Evolutionary conservation across 2,329 filamentous ascomycete species (phyloP), one percentile per base, ranked within the genome.

Genomic region (Colletotrichum cordylinicola): DNA sequence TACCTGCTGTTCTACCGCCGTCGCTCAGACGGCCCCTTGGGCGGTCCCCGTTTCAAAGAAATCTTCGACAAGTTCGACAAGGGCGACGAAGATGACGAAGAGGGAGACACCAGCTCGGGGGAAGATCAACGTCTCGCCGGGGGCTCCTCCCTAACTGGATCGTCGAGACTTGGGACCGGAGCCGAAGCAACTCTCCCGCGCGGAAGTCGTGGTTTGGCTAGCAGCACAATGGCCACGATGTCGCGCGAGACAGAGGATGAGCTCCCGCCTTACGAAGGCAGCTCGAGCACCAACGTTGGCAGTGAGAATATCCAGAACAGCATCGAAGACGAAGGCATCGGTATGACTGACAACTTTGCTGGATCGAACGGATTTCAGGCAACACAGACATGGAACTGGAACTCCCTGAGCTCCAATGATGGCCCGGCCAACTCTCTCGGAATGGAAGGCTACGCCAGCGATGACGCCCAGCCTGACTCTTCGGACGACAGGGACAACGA

Each of bases 1-100:
- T 99, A 99, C 84, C 90, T 99, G 13, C 89, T 99, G 39, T 99
- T 99, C 88, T 99, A 99, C 86, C 95, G 97, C 55, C 94, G 97
- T 73, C 94, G 95, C 78, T 95, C 95, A 7, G 89, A 91, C 9
- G 86, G 85, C 77, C 94, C 95, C 77, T 91, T 99, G 78, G 97
- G 97, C 73, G 96, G 96, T 31, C 90, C 93, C 60, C 90, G 90
- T 67, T 93, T 98, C 76, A 90, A 93, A 79, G 88, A 93, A 78
- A 92, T 98, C 66, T 88, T 95, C 70, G 90, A 93, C 68, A 88
- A 90, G 71, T 94, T 91, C 81, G 88, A 90, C 78, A 89, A 90
- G 75, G 85, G 84, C 31, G 83, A 85, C 66, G 87, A 86, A 77
- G 87, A 80, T 12, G 78, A 80, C 67, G 88, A 88, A 78, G 89